Base-by-base conservation (phyloP, 768 basidiomycete genomes). In the Cubamyces sp. region DNA sequence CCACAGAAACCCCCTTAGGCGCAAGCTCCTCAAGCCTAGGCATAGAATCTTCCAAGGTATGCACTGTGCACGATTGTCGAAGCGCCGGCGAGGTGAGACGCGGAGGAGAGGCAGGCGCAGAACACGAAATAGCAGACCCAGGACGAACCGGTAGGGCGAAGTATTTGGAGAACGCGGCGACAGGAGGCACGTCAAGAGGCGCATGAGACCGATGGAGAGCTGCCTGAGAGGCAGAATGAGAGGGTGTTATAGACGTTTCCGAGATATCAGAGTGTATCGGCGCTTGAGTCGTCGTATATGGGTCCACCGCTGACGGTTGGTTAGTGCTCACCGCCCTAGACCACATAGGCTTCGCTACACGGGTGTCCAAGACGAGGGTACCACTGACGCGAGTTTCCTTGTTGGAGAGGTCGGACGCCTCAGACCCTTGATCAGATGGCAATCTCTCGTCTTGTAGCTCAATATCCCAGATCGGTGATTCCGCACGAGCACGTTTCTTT, bases 381-480 rank as follows among this genome's bases (percentile, higher is more conserved):
- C 58, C 58, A 18, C 21, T 34, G 6, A 23, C 12, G 18, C 30
- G 58, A 21, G 73, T 57, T 40, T 61, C 62, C 37, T 57, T 49
- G 8, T 37, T 25, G 3, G 63, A 43, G 8, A 46, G 49, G 7
- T 56, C 23, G 6, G 66, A 50, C 23, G 54, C 15, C 8, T 55
- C 64, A 52, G 68, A 63, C 9, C 26, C 62, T 48, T 67, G 54
- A 18, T 42, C 61, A 21, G 67, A 66, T 5, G 66, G 61, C 14
- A 71, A 58, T 18, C 55, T 56, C 3, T 45, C 39, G 5, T 46
- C 64, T 12, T 79, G 76, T 15, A 70, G 49, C 66, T 87, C 87
- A 28, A 87, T 84, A 62, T 82, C 83, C 86, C 87, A 87, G 8
- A 81, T 66, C 19, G 78, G 75, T 11, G 86, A 87, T 56, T 68